Conservation (phyloP, 352 stramenopile species). For the Phytophthora europaea region DNA sequence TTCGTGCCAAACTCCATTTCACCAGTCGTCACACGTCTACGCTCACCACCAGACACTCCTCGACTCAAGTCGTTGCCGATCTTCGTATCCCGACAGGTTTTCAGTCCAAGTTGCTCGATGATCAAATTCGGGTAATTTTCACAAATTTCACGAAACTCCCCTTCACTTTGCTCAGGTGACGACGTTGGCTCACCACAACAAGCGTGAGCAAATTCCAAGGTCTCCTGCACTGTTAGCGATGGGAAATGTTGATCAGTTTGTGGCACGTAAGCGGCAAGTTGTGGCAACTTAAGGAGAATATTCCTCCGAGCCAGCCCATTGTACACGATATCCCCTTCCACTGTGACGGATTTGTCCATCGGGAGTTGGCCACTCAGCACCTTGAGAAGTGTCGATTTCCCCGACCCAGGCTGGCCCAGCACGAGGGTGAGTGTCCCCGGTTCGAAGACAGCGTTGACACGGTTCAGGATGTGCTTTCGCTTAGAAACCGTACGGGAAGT, state of each 20-base stretch:
- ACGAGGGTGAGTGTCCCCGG: constrained; percentile 31
- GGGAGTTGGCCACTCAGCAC: constrained; percentile 45
- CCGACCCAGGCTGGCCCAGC: constrained; percentile 18
- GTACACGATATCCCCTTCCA: constrained; percentile 42
- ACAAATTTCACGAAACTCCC: no score
- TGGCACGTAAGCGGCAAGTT: constrained; percentile 47
- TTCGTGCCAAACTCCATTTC: constrained; percentile 86
- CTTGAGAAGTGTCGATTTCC: constrained; percentile 51
- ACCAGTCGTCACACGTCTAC: constrained; percentile 38
- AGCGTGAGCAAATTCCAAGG: constrained; percentile 60
- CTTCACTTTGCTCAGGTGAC: no score
- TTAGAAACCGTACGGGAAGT: neutral
- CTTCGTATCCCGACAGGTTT: constrained; percentile 46
- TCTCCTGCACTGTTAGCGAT: constrained; percentile 91
- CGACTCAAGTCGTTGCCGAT: constrained; percentile 55
- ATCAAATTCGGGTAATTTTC: constrained; percentile 16
- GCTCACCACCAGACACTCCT: constrained; percentile 65
- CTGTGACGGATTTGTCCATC: constrained; percentile 35
- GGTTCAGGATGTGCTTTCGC: constrained; percentile 13
- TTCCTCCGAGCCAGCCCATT: constrained; percentile 35
- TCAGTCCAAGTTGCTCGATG: constrained; percentile 54
- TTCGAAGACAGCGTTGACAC: constrained; percentile 42
- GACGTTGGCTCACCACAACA: constrained; percentile 34
- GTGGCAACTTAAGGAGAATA: constrained; percentile 36
- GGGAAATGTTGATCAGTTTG: constrained; percentile 81